These are phyloP conservation scores for Penicillium fuscoglaucum DNA, from an alignment of 2,329 filamentous ascomycete genomes.

Conservation along the genomic window DNA sequence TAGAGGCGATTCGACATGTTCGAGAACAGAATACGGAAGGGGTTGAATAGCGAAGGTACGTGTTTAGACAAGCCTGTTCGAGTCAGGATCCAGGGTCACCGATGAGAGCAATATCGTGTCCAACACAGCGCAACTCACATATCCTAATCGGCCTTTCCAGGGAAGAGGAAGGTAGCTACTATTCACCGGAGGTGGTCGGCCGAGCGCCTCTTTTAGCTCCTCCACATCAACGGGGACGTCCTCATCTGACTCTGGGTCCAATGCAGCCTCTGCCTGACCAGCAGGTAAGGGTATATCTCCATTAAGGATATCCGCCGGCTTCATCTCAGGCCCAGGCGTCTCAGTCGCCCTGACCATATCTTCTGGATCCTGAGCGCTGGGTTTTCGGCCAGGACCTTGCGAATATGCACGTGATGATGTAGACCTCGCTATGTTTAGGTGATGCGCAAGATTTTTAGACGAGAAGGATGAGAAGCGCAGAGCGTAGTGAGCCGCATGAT, in stretches of 20 bases:
- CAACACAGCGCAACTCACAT: slow-evolving; percentile 58
- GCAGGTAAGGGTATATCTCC: slow-evolving; percentile 14
- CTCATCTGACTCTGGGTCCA: slow-evolving; percentile 57
- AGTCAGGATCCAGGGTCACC: not conserved
- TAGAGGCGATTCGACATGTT: slow-evolving; percentile 87
- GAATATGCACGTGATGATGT: slow-evolving; percentile 5
- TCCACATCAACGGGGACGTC: slow-evolving; percentile 55
- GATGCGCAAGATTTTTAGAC: not conserved
- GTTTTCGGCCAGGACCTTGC: not conserved
- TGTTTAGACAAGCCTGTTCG: slow-evolving; percentile 78
- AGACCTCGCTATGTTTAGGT: not conserved
- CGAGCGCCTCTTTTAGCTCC: slow-evolving; percentile 59
- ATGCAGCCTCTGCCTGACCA: slow-evolving; percentile 22
- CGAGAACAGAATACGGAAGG: slow-evolving; percentile 87
- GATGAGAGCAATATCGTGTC: too few relatives aligned
- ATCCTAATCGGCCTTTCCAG: slow-evolving; percentile 86
- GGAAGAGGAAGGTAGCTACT: slow-evolving; percentile 81
- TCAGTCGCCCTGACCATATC: slow-evolving; percentile 10
- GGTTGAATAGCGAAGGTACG: slow-evolving; percentile 78
- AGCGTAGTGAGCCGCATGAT: slow-evolving; percentile 16
- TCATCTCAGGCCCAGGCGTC: slow-evolving; percentile 4
- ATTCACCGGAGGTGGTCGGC: slow-evolving; percentile 73
- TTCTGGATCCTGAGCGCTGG: not conserved
- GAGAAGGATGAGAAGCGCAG: not conserved
- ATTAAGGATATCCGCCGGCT: slow-evolving; percentile 23